Percentiles rank a stretch among this genome's conserved stretches.
These are phyloP conservation scores for Aegilops longissima DNA, from an alignment of 176 grass and related monocot species.

Conservation along the genomic window DNA sequence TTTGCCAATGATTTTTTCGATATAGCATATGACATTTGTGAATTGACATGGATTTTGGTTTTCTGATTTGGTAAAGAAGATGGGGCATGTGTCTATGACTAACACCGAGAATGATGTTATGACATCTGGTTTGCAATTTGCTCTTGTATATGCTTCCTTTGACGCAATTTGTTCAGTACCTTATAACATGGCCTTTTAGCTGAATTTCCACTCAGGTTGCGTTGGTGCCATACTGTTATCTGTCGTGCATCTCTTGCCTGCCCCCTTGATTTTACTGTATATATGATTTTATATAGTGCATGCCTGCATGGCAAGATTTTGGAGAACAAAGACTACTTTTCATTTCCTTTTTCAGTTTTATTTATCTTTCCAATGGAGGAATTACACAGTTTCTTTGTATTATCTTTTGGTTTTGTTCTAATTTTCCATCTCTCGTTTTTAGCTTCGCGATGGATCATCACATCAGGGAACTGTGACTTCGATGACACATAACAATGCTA, in stretches of 20 bases:
- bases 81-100: neutral
- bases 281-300: neutral
- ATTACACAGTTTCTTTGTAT: neutral
- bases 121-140: neutral
- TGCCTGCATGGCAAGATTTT: neutral
- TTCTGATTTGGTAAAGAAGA: neutral
- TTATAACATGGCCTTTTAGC: neutral
- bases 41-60: neutral
- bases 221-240: neutral
- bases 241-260: neutral
- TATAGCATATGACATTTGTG: neutral
- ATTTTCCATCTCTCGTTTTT: slow-evolving; percentile 20
- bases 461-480: slow-evolving; percentile 93
- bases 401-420: slow-evolving; percentile 2
- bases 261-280: neutral
- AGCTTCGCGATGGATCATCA: slow-evolving; percentile 94
- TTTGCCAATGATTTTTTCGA: neutral
- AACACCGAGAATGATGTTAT: neutral
- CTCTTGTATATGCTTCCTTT: neutral
- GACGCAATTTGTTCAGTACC: neutral
- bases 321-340: neutral
- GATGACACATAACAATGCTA: slow-evolving; percentile 89
- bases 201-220: neutral
- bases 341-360: neutral
- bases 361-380: neutral